Evolutionary conservation across 495 filamentous ascomycete species (phyloP).

Genomic region (Penicilliopsis zonata): DNA sequence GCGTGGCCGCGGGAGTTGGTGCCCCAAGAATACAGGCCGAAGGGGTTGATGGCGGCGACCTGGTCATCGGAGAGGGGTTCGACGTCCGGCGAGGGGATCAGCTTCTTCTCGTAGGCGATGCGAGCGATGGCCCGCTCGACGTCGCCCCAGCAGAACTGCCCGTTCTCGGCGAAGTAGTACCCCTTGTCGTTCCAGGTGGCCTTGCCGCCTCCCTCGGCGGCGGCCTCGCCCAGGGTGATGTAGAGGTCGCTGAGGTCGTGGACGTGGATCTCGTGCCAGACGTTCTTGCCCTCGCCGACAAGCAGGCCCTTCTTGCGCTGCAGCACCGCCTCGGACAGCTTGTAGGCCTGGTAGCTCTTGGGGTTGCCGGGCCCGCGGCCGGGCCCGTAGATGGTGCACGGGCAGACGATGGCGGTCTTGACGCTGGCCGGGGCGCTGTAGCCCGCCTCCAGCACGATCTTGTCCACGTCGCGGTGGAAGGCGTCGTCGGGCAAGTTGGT

Average conservation of each 20-base stretch:
- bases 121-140: slow-evolving; percentile 47
- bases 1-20: slow-evolving; percentile 52
- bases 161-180: slow-evolving; percentile 67
- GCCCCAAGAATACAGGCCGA: slow-evolving; percentile 40
- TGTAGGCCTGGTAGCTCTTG: slow-evolving; percentile 52
- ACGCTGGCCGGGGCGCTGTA: slow-evolving; percentile 30
- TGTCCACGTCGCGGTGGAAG: slow-evolving; percentile 49
- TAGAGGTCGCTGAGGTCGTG: slow-evolving; percentile 59
- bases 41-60: slow-evolving; percentile 16
- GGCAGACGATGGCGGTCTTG: slow-evolving; percentile 62
- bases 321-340: slow-evolving; percentile 42
- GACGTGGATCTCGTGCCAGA: slow-evolving; percentile 68
- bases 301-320: slow-evolving; percentile 51
- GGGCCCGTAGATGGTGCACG: slow-evolving; percentile 66
- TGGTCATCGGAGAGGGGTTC: slow-evolving; percentile 19
- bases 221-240: slow-evolving; percentile 53
- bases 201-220: slow-evolving; percentile 40
- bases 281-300: slow-evolving; percentile 49
- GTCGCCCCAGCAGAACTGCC: slow-evolving; percentile 59
- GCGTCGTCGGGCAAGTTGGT: slow-evolving; percentile 43
- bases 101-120: slow-evolving; percentile 49
- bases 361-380: slow-evolving; percentile 62
- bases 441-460: slow-evolving; percentile 39
- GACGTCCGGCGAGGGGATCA: slow-evolving; percentile 46
- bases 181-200: slow-evolving; percentile 64